Conservation (phyloP, 768 basidiomycete genomes). For the Stropharia rugosoannulata region DNA sequence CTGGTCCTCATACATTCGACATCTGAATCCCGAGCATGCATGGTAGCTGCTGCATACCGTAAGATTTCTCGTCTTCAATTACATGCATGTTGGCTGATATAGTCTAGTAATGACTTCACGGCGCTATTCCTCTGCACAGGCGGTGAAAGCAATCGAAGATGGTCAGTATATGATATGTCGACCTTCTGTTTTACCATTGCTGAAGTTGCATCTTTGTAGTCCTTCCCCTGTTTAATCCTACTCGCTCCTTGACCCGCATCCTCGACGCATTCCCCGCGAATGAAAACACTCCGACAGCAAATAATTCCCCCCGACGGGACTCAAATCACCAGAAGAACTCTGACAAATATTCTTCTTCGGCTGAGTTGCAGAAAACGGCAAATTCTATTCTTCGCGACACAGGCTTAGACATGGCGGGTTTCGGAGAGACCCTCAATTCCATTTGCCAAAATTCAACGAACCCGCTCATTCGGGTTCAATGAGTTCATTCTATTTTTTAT, state of each 20-base stretch:
- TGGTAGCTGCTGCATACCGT: conserved; percentile 54
- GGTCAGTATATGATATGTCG: conserved; percentile 25
- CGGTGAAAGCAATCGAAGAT: conserved; percentile 38
- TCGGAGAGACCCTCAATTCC: conserved; percentile 20
- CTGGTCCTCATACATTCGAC: conserved; percentile 54
- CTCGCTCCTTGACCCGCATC: conserved; percentile 42
- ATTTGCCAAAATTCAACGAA: conserved; percentile 11
- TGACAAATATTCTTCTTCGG: background rate
- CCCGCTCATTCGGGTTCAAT: background rate
- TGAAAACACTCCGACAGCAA: conserved; percentile 33
- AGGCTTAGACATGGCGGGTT: conserved; percentile 23
- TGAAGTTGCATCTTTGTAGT: conserved; percentile 18
- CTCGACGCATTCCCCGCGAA: conserved; percentile 48
- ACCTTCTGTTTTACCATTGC: background rate
- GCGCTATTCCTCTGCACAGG: conserved; percentile 36
- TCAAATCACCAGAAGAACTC: background rate
- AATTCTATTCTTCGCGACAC: conserved; percentile 21
- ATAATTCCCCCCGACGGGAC: conserved; percentile 28
- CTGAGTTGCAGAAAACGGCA: conserved; percentile 12
- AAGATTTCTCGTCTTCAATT: conserved; percentile 20
- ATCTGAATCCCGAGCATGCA: conserved; percentile 54
- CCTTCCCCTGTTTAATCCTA: conserved; percentile 55
- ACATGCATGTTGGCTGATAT: conserved; percentile 3
- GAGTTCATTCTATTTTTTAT: background rate
- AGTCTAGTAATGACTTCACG: conserved; percentile 46